A percentile compares a stretch with the other conserved stretches of the same genome.
Evolutionary conservation across 1,284 basidiomycete genomes (phyloP).

Genomic region (Sporisorium iseilematis-ciliati): DNA sequence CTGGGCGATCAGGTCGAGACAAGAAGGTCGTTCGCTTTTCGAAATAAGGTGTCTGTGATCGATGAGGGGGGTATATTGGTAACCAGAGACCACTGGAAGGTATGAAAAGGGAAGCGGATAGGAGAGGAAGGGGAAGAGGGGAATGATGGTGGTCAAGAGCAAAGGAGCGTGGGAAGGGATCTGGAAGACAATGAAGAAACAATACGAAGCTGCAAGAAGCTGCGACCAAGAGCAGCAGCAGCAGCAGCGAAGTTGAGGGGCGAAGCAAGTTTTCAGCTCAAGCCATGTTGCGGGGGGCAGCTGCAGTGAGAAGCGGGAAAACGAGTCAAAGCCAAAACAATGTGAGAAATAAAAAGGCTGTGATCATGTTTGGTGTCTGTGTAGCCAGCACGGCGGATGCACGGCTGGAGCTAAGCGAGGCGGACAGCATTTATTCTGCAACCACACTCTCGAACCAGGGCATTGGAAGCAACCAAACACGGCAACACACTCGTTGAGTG

Average conservation of each 20-base stretch:
- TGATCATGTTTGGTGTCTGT: background rate
- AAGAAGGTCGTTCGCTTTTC: background rate
- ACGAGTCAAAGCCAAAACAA: slow-evolving; percentile 5
- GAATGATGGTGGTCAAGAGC: background rate
- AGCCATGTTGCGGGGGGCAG: slow-evolving; percentile 5
- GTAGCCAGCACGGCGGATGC: slow-evolving; percentile 4
- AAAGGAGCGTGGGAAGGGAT: background rate
- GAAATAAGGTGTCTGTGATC: background rate
- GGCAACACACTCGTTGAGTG: too few species aligned
- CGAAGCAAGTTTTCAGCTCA: background rate
- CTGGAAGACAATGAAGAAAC: background rate
- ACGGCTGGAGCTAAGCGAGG: slow-evolving; percentile 4
- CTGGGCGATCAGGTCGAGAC: background rate
- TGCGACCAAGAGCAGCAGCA: background rate
- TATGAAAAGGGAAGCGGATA: background rate
- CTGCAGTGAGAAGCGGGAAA: background rate
- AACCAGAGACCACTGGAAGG: background rate
- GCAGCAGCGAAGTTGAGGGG: too few species aligned
- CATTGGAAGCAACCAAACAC: too few species aligned
- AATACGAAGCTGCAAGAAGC: background rate
- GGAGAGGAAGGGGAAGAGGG: background rate
- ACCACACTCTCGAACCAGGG: background rate
- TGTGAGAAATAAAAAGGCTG: background rate
- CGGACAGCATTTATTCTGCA: background rate
- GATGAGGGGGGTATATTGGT: background rate